A percentile compares a stretch with the other conserved stretches of the same genome.
phyloP scores from a whole-genome alignment of 495 filamentous ascomycete species.

The Penicillium waksmanii region DNA sequence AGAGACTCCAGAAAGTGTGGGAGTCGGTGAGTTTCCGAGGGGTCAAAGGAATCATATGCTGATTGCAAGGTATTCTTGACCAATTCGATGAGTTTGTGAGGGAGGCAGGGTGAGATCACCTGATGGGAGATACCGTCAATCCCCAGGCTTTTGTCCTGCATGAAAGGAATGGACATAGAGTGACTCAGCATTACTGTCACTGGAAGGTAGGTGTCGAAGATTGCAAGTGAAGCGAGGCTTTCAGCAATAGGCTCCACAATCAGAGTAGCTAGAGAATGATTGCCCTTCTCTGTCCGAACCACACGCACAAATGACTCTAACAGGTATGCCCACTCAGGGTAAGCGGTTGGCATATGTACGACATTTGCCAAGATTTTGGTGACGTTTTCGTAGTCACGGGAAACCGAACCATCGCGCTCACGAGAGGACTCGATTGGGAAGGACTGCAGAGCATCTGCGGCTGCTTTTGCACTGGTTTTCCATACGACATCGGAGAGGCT shows the following conservation, averaged over 20 bases:
- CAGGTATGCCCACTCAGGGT: constrained; percentile 62
- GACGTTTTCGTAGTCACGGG: constrained; percentile 69
- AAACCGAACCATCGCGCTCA: constrained; percentile 46
- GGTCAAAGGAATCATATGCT: constrained; percentile 36
- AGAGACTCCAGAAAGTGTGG: constrained; percentile 46
- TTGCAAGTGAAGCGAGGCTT: constrained; percentile 27
- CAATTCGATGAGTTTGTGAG: constrained; percentile 31
- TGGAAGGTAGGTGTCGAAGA: constrained; percentile 30
- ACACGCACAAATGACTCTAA: constrained; percentile 60
- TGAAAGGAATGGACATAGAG: constrained; percentile 38
- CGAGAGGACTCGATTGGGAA: constrained; percentile 48
- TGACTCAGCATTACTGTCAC: constrained; percentile 40
- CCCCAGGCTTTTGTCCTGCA: constrained; percentile 19
- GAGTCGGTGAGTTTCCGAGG: constrained; percentile 26
- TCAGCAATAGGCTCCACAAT: constrained; percentile 75
- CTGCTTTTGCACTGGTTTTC: constrained; percentile 38
- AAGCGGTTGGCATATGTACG: constrained; percentile 46
- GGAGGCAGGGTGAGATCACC: constrained; percentile 28
- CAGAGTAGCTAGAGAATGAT: constrained; percentile 60
- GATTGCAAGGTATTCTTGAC: constrained; percentile 30
- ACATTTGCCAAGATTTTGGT: constrained; percentile 69
- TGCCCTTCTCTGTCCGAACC: constrained; percentile 67
- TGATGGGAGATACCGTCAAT: constrained; percentile 7
- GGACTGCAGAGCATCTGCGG: constrained; percentile 39
- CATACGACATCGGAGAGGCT: constrained; percentile 35